A percentile compares a stretch with the other conserved stretches of the same genome.
These are phyloP conservation scores for Trichosporon coremiiforme DNA, from an alignment of 1,284 basidiomycete species.

Conservation along the genomic window DNA sequence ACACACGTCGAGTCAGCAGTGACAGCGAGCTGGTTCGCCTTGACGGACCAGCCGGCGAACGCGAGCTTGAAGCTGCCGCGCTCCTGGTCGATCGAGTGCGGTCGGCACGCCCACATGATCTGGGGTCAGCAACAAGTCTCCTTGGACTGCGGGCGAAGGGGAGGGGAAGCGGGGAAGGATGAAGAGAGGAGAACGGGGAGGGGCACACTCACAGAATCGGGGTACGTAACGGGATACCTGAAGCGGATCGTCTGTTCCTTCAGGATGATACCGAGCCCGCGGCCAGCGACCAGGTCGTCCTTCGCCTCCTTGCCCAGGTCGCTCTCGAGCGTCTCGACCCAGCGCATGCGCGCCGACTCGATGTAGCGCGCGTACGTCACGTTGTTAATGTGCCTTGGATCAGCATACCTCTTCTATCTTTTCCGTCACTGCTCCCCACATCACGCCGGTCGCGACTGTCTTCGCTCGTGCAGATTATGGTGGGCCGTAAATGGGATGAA, in stretches of 20 bases:
- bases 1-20: slow-evolving; percentile 41
- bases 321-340: slow-evolving; percentile 38
- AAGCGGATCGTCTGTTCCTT: slow-evolving; percentile 37
- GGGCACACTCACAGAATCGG: slow-evolving; percentile 52
- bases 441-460: background rate
- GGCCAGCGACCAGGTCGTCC: slow-evolving; percentile 33
- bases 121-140: slow-evolving; percentile 32
- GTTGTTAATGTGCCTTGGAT: slow-evolving; percentile 53
- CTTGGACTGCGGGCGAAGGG: too few relatives aligned
- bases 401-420: background rate
- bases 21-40: slow-evolving; percentile 44
- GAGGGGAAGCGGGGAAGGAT: too few relatives aligned
- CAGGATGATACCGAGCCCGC: slow-evolving; percentile 47
- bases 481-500: too few relatives aligned
- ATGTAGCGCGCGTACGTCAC: slow-evolving; percentile 51
- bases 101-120: slow-evolving; percentile 47
- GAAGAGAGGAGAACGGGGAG: too few relatives aligned
- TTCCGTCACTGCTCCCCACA: too few relatives aligned
- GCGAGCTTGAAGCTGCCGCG: slow-evolving; percentile 44
- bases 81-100: slow-evolving; percentile 43
- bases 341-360: slow-evolving; percentile 49
- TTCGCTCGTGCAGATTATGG: too few relatives aligned
- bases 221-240: slow-evolving; percentile 52
- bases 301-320: slow-evolving; percentile 37
- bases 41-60: slow-evolving; percentile 46